A percentile compares a stretch with the other conserved stretches of the same genome.
Conservation (phyloP, 371 early-diverging fungal species). For the Mucor lusitanicus region DNA sequence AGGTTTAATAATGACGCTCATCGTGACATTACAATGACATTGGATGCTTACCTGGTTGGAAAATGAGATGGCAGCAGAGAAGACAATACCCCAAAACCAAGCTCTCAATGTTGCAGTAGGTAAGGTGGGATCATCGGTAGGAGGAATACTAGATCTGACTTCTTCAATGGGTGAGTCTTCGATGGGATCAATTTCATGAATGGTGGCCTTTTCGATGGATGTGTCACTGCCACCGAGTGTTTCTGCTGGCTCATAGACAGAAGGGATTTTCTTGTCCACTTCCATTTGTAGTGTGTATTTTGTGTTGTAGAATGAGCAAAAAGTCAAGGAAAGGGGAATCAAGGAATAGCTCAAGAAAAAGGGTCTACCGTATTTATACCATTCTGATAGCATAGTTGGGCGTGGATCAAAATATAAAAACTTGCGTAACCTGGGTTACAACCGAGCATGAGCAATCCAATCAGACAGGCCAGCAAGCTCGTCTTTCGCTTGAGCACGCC, state of each 20-base stretch:
- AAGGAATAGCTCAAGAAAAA: neutral
- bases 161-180: constrained; percentile 76
- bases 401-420: neutral
- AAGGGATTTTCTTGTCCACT: constrained; percentile 6
- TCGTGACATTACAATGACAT: neutral
- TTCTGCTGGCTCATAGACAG: constrained; percentile 7
- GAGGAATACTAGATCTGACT: constrained; percentile 67
- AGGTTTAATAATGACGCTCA: neutral
- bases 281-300: constrained; percentile 7
- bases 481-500: constrained; percentile 15
- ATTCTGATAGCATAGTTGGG: neutral
- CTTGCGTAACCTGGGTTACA: neutral
- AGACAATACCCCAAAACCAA: constrained; percentile 71
- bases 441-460: constrained; percentile 1
- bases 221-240: neutral
- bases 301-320: neutral
- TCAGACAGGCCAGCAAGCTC: neutral
- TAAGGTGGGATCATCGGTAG: constrained; percentile 63
- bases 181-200: constrained; percentile 12
- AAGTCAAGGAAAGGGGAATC: neutral
- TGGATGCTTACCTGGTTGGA: constrained; percentile 58
- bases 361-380: constrained; percentile 5
- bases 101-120: constrained; percentile 80
- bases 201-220: constrained; percentile 2
- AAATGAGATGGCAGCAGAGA: constrained; percentile 63